phyloP scores from a whole-genome alignment of 140 eudicot genomes.

The Cichorium intybus region DNA sequence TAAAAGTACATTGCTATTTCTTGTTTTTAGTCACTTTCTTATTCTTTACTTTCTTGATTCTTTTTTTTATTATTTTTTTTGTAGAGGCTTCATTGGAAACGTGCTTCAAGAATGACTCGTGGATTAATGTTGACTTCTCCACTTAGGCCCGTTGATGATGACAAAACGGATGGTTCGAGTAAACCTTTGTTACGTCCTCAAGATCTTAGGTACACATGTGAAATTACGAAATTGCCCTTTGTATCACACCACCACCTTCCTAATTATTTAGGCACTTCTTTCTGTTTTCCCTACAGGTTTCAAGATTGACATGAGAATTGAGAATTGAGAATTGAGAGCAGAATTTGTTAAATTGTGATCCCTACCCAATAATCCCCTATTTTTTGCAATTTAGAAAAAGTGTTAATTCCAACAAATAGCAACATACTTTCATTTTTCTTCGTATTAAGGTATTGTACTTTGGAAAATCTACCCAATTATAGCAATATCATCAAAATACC shows the following conservation, averaged over 20 bases:
- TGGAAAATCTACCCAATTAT: neutral
- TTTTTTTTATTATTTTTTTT: neutral
- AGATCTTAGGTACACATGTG: constrained; percentile 67
- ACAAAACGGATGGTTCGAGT: constrained; percentile 48
- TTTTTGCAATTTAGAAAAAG: constrained; percentile 7
- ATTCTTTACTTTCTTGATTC: neutral
- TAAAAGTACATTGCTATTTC: too few relatives aligned
- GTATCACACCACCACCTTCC: constrained; percentile 11
- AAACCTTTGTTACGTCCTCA: constrained; percentile 78
- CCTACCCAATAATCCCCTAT: constrained; percentile 14
- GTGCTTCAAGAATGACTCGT: constrained; percentile 75
- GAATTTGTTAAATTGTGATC: constrained; percentile 23
- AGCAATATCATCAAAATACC: neutral
- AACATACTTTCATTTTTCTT: neutral
- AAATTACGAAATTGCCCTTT: constrained; percentile 15
- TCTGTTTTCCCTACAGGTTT: constrained; percentile 39
- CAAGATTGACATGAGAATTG: constrained; percentile 37
- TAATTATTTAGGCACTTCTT: constrained; percentile 29
- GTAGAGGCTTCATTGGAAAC: constrained; percentile 93
- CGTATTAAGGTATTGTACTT: neutral
- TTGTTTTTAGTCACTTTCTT: too few relatives aligned
- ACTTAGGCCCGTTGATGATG: constrained; percentile 62
- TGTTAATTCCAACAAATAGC: neutral
- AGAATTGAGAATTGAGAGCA: constrained; percentile 33
- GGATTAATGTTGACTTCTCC: constrained; percentile 94